Evolutionary conservation across 1,284 basidiomycete genomes (phyloP).

Genomic region (Leccinum huronense): DNA sequence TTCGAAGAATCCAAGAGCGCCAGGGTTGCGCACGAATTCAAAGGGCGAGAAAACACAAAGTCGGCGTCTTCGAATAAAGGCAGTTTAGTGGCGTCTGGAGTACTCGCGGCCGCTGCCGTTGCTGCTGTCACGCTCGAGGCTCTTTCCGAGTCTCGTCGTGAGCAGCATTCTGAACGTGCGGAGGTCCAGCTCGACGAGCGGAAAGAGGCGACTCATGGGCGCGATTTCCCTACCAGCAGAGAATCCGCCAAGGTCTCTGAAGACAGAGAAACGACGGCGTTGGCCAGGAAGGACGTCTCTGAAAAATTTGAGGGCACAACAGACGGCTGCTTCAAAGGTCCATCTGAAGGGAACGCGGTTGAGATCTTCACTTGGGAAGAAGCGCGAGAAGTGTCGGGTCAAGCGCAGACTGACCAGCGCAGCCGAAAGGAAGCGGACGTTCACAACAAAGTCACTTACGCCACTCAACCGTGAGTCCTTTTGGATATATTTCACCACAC

Average conservation of each 20-base stretch:
- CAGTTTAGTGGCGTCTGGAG: constrained; percentile 10
- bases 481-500: background rate
- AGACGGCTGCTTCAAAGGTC: background rate
- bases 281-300: background rate
- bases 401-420: background rate
- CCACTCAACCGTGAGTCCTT: constrained; percentile 9
- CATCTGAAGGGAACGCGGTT: background rate
- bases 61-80: constrained; percentile 8
- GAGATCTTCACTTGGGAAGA: background rate
- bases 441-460: background rate
- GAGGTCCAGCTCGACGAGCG: constrained; percentile 4
- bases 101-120: constrained; percentile 17
- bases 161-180: constrained; percentile 5
- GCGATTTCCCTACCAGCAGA: background rate
- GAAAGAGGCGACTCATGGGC: background rate
- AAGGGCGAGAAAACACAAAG: background rate
- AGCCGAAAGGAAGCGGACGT: background rate
- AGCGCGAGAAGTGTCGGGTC: background rate
- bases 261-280: background rate
- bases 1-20: background rate
- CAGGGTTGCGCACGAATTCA: background rate
- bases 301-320: background rate
- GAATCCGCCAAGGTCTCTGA: background rate
- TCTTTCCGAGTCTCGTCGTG: constrained; percentile 4
- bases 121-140: constrained; percentile 17